Conservation (phyloP, 495 filamentous ascomycete species). For the Glarea lozoyensis region DNA sequence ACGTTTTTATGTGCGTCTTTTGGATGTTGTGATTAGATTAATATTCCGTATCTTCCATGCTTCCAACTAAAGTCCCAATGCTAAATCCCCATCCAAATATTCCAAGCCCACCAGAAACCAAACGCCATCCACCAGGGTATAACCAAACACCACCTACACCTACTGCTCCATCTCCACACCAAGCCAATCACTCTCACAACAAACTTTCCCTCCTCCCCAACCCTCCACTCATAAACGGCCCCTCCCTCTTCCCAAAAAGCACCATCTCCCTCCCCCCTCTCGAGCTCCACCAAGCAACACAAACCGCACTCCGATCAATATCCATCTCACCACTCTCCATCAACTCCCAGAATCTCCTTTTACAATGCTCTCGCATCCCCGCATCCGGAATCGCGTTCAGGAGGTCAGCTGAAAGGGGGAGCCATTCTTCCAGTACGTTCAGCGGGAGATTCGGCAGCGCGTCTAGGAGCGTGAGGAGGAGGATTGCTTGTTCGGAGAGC, state of each 20-base stretch:
- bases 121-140: too few relatives aligned
- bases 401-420: conserved; percentile 61
- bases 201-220: conserved; percentile 26
- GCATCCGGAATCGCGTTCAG: conserved; percentile 53
- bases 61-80: too few relatives aligned
- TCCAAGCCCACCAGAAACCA: too few relatives aligned
- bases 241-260: conserved; percentile 36
- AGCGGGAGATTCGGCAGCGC: conserved; percentile 66
- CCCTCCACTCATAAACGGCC: conserved; percentile 52
- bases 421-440: conserved; percentile 64
- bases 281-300: conserved; percentile 82
- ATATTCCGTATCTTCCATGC: too few relatives aligned
- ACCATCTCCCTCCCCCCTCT: conserved; percentile 58
- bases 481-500: conserved; percentile 73
- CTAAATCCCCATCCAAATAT: too few relatives aligned
- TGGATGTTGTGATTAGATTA: too few relatives aligned
- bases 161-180: too few relatives aligned
- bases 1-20: too few relatives aligned
- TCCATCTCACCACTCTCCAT: conserved; percentile 86
- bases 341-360: conserved; percentile 76
- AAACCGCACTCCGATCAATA: conserved; percentile 70
- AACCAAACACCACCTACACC: too few relatives aligned
- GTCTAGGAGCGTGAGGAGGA: conserved; percentile 75
- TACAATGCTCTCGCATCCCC: conserved; percentile 53
- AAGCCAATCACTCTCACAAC: too few relatives aligned